Evolutionary conservation across 1,139 yeast species (phyloP).

Genomic region (Kodamaea anthophila): DNA sequence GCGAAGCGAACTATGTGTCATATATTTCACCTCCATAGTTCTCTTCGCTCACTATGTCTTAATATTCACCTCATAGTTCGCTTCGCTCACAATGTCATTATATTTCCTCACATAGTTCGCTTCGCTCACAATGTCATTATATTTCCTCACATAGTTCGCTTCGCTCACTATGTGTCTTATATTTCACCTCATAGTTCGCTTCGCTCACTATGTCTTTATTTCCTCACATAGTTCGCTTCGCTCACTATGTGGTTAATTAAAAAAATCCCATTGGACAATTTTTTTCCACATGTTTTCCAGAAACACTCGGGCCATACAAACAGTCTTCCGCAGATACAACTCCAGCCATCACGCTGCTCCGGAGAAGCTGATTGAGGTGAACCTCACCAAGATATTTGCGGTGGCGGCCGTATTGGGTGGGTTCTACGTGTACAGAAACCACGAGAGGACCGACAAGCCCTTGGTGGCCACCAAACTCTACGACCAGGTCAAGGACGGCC

Average conservation of each 20-base stretch:
- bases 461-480: conserved; percentile 35
- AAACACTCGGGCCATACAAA: conserved; percentile 13
- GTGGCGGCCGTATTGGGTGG: conserved; percentile 38
- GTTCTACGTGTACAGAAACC: conserved; percentile 34
- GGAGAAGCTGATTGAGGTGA: conserved; percentile 32
- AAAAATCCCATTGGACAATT: conserved; percentile 4
- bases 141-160: too few relatives aligned
- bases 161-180: too few relatives aligned
- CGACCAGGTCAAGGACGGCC: conserved; percentile 27
- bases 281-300: conserved; percentile 19
- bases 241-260: neutral
- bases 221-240: too few relatives aligned
- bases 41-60: too few relatives aligned
- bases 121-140: too few relatives aligned
- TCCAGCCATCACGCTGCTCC: conserved; percentile 27
- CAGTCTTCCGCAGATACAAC: conserved; percentile 26
- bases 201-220: too few relatives aligned
- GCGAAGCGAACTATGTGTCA: too few relatives aligned
- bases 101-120: too few relatives aligned
- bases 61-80: too few relatives aligned
- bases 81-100: too few relatives aligned
- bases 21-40: too few relatives aligned
- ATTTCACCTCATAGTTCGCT: too few relatives aligned
- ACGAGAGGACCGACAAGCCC: conserved; percentile 33
- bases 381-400: conserved; percentile 37